Conservation (phyloP, 306 rosid genomes). For the Prunus campanulata region DNA sequence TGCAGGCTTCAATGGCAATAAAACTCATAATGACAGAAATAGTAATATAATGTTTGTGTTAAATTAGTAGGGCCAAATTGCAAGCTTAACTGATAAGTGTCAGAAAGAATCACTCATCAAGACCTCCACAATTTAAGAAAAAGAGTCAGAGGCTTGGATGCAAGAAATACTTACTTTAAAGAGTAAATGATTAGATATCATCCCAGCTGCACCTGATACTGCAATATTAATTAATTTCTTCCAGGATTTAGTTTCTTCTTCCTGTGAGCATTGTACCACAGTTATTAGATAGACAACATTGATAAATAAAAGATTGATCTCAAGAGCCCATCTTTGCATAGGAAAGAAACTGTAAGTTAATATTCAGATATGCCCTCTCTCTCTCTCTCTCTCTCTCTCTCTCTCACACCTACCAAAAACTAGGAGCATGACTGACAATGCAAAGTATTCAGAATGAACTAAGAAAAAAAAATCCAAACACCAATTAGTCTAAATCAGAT, state of each 20-base stretch:
- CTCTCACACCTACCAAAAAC: too few species aligned
- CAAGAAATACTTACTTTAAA: constrained; percentile 65
- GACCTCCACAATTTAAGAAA: background rate
- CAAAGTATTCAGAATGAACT: background rate
- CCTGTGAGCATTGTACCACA: constrained; percentile 46
- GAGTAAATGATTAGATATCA: constrained; percentile 93
- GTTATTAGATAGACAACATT: background rate
- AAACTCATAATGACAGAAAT: background rate
- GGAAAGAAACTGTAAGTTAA: background rate
- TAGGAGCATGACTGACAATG: background rate
- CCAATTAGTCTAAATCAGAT: background rate
- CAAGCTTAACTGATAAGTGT: background rate
- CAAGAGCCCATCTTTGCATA: background rate
- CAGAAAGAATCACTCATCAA: background rate
- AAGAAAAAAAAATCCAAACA: background rate
- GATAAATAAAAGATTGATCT: background rate
- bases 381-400: background rate
- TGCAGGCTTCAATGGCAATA: background rate
- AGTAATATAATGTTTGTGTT: background rate
- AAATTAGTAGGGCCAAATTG: background rate
- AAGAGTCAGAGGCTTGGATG: background rate
- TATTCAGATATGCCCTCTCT: background rate
- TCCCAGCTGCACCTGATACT: constrained; percentile 98
- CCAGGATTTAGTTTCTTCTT: constrained; percentile 94
- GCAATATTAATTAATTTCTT: constrained; percentile 82